A percentile compares a stretch with the other conserved stretches of the same genome.
Conservation (phyloP, 495 filamentous ascomycete genomes). For the Podospora didyma region DNA sequence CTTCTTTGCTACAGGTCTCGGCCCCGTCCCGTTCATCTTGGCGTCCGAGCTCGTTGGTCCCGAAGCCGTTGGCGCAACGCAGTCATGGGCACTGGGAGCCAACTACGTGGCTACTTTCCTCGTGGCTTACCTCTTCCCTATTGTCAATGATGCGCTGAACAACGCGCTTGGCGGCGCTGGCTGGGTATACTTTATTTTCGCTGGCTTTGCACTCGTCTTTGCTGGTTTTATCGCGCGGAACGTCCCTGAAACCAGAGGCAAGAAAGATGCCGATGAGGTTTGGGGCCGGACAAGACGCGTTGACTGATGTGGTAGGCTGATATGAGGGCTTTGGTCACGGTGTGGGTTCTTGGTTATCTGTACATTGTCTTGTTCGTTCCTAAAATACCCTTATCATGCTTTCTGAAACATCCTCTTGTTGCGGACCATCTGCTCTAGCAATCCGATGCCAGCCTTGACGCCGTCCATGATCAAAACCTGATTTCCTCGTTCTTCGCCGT, state of each 20-base stretch:
- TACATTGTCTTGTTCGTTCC: constrained; percentile 5
- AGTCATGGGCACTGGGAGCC: constrained; percentile 76
- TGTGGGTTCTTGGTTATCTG: background rate
- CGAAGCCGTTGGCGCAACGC: constrained; percentile 84
- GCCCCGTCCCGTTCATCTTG: constrained; percentile 91
- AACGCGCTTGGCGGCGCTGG: constrained; percentile 59
- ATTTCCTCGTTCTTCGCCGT: constrained; percentile 56
- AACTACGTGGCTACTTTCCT: constrained; percentile 91
- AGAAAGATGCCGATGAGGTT: constrained; percentile 76
- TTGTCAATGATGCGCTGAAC: constrained; percentile 68
- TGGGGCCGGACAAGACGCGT: constrained; percentile 67
- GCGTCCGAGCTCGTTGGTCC: constrained; percentile 83
- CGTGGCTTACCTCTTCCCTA: constrained; percentile 89
- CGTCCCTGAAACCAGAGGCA: constrained; percentile 84
- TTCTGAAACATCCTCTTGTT: constrained; percentile 32
- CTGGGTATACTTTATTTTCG: constrained; percentile 85
- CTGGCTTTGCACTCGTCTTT: constrained; percentile 62
- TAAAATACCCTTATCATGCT: constrained; percentile 2
- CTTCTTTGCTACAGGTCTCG: constrained; percentile 86
- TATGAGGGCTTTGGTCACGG: background rate
- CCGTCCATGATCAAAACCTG: constrained; percentile 77
- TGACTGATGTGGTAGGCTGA: constrained; percentile 31
- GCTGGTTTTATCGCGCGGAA: constrained; percentile 61
- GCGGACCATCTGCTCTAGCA: constrained; percentile 56
- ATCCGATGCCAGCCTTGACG: constrained; percentile 69